A percentile compares a stretch with the other conserved stretches of the same genome.
Evolutionary conservation across 2,329 filamentous ascomycete species (phyloP).

Genomic region (Atkinsonella hypoxylon): DNA sequence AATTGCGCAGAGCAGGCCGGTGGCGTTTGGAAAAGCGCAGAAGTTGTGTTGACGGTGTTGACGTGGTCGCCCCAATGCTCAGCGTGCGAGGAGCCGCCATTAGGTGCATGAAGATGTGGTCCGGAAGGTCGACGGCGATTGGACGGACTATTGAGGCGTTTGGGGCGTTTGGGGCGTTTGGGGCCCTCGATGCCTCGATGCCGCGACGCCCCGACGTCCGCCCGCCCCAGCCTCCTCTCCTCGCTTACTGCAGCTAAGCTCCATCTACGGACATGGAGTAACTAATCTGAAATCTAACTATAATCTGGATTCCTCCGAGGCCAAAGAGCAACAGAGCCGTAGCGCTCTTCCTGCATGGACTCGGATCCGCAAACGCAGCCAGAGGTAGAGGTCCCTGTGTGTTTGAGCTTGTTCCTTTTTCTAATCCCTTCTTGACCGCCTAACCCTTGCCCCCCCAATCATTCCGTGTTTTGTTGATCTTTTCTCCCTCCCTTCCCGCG

Average conservation of each 20-base stretch:
- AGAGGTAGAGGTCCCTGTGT: no score
- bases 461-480: not conserved
- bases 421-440: not conserved
- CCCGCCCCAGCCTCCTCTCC: not conserved
- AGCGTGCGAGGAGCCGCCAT: not conserved
- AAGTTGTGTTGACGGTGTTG: constrained; percentile 1
- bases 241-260: not conserved
- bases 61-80: constrained; percentile 1
- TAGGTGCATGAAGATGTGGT: not conserved
- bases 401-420: no score
- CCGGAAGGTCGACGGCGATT: not conserved
- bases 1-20: not conserved
- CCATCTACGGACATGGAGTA: no score
- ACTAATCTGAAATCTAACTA: no score
- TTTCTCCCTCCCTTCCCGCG: not conserved
- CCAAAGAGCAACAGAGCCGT: no score
- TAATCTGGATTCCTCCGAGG: no score
- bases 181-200: not conserved
- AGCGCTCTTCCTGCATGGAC: no score
- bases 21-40: not conserved
- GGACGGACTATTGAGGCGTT: not conserved
- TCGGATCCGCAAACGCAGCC: no score
- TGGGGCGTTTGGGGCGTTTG: not conserved
- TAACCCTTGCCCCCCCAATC: not conserved
- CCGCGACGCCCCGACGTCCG: not conserved